phyloP scores from a whole-genome alignment of 2,329 filamentous ascomycete genomes.

The Phoma sp. region DNA sequence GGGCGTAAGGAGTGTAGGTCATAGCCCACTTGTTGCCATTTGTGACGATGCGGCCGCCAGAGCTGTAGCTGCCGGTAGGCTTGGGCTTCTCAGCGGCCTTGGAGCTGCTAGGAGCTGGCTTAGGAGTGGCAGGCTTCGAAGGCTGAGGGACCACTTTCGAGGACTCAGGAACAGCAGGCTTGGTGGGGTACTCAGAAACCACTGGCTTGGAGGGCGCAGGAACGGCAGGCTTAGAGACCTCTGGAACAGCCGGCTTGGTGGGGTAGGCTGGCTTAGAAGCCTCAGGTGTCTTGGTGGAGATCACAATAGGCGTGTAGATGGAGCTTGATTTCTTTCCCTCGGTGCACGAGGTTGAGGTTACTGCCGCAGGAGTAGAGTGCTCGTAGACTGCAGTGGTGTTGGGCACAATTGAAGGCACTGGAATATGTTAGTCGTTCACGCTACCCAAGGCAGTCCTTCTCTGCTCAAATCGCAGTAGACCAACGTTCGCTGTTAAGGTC shows the following conservation, averaged over 20 bases:
- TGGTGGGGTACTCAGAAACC: slow-evolving; percentile 11
- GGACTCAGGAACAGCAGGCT: slow-evolving; percentile 8
- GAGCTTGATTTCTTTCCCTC: slow-evolving; percentile 70
- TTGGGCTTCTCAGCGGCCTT: slow-evolving; percentile 37
- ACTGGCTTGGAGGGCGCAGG: slow-evolving; percentile 11
- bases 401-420: slow-evolving; percentile 33
- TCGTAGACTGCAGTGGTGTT: slow-evolving; percentile 37
- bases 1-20: slow-evolving; percentile 58
- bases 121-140: slow-evolving; percentile 15
- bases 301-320: slow-evolving; percentile 49
- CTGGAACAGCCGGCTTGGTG: slow-evolving; percentile 18
- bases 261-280: slow-evolving; percentile 16
- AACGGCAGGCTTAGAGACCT: slow-evolving; percentile 18
- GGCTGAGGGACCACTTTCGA: slow-evolving; percentile 24
- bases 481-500: neutral
- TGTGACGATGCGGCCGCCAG: slow-evolving; percentile 42
- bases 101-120: slow-evolving; percentile 31
- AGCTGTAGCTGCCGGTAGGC: slow-evolving; percentile 36
- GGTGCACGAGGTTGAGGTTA: slow-evolving; percentile 79
- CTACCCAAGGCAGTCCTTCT: neutral
- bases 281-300: slow-evolving; percentile 21
- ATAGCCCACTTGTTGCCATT: slow-evolving; percentile 58
- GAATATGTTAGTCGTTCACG: slow-evolving; percentile 18
- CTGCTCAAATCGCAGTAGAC: no score
- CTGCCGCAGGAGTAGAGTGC: slow-evolving; percentile 56